Base-by-base conservation (phyloP, 2,329 filamentous ascomycete species). In the Colletotrichum australisinense region DNA sequence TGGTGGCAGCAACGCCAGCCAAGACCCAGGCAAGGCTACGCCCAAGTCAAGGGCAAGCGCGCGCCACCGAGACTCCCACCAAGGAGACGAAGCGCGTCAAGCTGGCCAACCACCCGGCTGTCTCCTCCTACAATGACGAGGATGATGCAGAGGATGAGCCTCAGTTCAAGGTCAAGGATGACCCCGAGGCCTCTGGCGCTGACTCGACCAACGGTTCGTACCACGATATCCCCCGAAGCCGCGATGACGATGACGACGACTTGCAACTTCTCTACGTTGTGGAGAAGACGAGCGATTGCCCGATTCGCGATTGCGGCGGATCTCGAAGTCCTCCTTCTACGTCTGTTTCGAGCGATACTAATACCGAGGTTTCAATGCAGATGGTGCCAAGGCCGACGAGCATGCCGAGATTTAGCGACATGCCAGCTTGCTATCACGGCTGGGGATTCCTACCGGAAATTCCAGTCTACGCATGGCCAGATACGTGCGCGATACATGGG, bases 41-140 rank as follows among this genome's bases (percentile, higher is more conserved):
- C 62, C 69, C 6, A 82, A 82, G 75, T 78, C 16, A 72, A 70
- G 67, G 67, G 71, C 22, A 73, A 73, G 67, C 71, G 71, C 59
- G 19, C 63, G 5, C 46, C 9, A 2, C 63, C n/a, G 35, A 19
- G 12, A 60, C 72, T 4, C 63, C 68, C n/a, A 63, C 62, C 32
- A 72, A 32, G 57, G 65, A 67, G 42, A 72, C 59, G 69, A 72
- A 74, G 68, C 68, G 63, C 8, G 24, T 63, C 46, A 72, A 72
- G 55, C 69, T 70, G 35, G 60, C 60, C n/a, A 57, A 69, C 46
- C 71, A 73, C 32, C 67, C 71, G 8, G 71, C 67, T 30, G 55
- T 71, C 46, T 28, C 60, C 16, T 70, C 71, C 3, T 73, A 66
- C 68, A 59, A 59, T 5, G 46, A 70, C 42, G 60, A 66, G 30